phyloP scores from a whole-genome alignment of 345 rosid species.

The Gossypium ekmanianum region DNA sequence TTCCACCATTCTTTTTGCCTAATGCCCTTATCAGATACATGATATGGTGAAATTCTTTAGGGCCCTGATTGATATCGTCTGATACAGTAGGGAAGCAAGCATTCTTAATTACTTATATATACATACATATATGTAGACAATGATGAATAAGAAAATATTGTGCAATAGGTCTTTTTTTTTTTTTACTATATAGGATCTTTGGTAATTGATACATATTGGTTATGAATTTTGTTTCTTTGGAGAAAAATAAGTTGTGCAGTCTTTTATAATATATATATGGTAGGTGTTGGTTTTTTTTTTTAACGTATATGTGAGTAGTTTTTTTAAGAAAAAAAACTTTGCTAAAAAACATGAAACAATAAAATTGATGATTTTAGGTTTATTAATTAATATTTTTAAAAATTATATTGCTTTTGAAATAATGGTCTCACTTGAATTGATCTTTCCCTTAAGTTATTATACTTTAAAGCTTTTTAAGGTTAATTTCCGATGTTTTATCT shows the following conservation, averaged over 20 bases:
- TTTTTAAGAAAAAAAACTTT: not conserved
- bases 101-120: conserved; percentile 5
- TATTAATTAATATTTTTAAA: too few species aligned
- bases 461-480: too few species aligned
- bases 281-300: not conserved
- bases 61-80: conserved; percentile 1
- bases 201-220: not conserved
- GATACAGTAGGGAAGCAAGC: not conserved
- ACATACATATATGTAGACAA: not conserved
- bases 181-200: not conserved
- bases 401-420: too few species aligned
- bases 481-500: too few species aligned
- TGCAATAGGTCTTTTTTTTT: not conserved
- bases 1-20: conserved; percentile 19
- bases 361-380: too few species aligned
- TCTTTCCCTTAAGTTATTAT: too few species aligned
- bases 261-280: not conserved
- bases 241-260: not conserved
- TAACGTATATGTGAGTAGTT: not conserved
- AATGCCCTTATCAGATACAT: not conserved
- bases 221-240: not conserved
- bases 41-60: conserved; percentile 8
- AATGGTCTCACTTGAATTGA: too few species aligned
- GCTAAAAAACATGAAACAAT: too few species aligned
- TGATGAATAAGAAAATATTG: conserved; percentile 22